Evolutionary conservation across 305 asterid genomes (phyloP), one percentile per base, ranked within the genome.

Genomic region (Fraxinus baroniana): DNA sequence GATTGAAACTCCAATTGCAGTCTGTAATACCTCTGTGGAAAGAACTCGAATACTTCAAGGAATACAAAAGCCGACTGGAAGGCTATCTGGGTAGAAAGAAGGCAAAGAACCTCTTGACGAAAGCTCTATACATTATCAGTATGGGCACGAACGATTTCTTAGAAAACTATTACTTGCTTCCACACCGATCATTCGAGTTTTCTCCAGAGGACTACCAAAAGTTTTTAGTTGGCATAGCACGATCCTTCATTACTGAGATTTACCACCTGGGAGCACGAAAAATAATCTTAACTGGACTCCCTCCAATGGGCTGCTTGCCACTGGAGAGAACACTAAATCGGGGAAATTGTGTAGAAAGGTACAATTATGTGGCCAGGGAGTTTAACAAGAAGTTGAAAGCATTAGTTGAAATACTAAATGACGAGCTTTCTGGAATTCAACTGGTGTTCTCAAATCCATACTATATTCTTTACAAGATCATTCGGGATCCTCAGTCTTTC

Each of bases 261-360:
- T 89, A 94, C 81, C 85, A 85, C 82, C 91, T 93, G 3, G 95
- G 97, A 33, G 95, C 92, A 8, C 88, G 92, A 70, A 92, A 93
- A 55, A 90, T 94, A 74, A 89, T 95, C 8, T 77, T 93, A 33
- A 85, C 89, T 3, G 97, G 94, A 41, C 92, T 94, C 74, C 90
- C 93, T 78, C 98, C 97, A 1, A 92, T 93, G 88, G 98, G 98
- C 0, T 93, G 98, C 78, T 84, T 92, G 76, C 98, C 97, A 4
- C 84, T 93, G 44, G 94, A 92, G 87, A 91, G 98, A 87, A 87
- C 92, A 17, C 46, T 55, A 52, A 87, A 90, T 81, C 88, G 88
- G 60, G 88, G 92, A 39, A 74, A 6, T 2, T 91, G 97, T 80
- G 87, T 83, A 74, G 89, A 87, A 26, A 80, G 79, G 49, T 92